Conservation (phyloP, 2,329 filamentous ascomycete species). For the Fonsecaea monophora region DNA sequence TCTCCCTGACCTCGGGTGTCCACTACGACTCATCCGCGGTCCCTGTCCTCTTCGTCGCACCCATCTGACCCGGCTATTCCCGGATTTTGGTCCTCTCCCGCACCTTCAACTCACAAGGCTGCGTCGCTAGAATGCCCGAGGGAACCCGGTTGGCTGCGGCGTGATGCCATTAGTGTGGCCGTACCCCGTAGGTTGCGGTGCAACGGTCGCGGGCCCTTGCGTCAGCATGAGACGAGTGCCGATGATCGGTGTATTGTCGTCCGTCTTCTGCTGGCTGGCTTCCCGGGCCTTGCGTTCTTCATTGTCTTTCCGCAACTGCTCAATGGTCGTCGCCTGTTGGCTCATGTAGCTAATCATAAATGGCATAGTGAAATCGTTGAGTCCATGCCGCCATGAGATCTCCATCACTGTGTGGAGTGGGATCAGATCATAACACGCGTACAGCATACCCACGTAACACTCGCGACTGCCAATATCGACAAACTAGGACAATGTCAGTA, state of each 20-base stretch:
- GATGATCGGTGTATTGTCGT: constrained; percentile 92
- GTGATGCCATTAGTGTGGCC: constrained; percentile 86
- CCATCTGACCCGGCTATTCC: constrained; percentile 27
- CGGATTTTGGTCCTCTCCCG: constrained; percentile 18
- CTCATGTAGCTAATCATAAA: constrained; percentile 99
- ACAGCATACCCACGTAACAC: constrained; percentile 99
- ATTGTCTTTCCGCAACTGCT: constrained; percentile 89
- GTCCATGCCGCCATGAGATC: constrained; percentile 93
- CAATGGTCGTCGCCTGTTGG: constrained; percentile 86
- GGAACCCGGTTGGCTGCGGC: constrained; percentile 82
- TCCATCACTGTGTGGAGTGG: constrained; percentile 91
- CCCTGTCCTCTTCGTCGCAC: not conserved
- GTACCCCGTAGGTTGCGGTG: constrained; percentile 69
- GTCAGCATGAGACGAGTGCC: constrained; percentile 94
- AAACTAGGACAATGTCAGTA: constrained; percentile 68
- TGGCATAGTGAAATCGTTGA: constrained; percentile 97
- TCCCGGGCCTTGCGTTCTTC: constrained; percentile 82
- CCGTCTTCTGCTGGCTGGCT: constrained; percentile 81
- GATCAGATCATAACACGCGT: constrained; percentile 97
- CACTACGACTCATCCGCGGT: constrained; percentile 5
- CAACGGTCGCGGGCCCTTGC: constrained; percentile 73
- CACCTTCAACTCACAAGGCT: constrained; percentile 9
- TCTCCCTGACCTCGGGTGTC: constrained; percentile 4
- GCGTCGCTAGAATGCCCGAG: constrained; percentile 56
- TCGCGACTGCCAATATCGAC: constrained; percentile 99